A percentile compares a stretch with the other conserved stretches of the same genome.
Evolutionary conservation across 225 moss, liverwort and hornwort genomes (phyloP).

Genomic region (Takakia lepidozioides): DNA sequence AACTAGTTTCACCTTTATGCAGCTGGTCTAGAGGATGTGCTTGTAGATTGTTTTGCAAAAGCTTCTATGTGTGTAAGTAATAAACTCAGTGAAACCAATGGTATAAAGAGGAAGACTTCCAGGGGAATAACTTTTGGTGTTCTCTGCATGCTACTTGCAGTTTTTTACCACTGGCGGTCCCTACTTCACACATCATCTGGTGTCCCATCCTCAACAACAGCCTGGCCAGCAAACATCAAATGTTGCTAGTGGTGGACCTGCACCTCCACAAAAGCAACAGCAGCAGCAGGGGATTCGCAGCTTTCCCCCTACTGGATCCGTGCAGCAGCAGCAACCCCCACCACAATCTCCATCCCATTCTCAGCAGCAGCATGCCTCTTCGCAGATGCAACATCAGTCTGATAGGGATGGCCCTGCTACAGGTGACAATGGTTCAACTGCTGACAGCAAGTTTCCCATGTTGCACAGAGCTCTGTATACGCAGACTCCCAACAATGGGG

Average conservation of each 20-base stretch:
- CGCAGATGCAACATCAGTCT: slow-evolving; percentile 13
- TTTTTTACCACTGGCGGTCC: slow-evolving; percentile 49
- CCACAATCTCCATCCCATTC: slow-evolving; percentile 43
- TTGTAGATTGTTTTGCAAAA: no score
- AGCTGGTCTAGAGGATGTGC: no score
- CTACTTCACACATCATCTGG: slow-evolving; percentile 63
- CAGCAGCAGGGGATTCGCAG: slow-evolving; percentile 43
- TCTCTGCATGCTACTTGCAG: slow-evolving; percentile 60
- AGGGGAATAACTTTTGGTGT: no score
- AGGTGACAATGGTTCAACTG: slow-evolving; percentile 50
- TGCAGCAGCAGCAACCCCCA: slow-evolving; percentile 28
- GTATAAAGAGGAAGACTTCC: no score
- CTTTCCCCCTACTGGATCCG: slow-evolving; percentile 27
- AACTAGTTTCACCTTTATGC: no score
- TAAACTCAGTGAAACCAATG: no score
- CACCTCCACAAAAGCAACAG: slow-evolving; percentile 18
- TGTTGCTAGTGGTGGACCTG: slow-evolving; percentile 16
- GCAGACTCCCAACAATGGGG: slow-evolving; percentile 12
- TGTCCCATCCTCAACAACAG: slow-evolving; percentile 48
- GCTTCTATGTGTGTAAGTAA: no score
- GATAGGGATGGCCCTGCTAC: slow-evolving; percentile 43
- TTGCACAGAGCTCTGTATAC: slow-evolving; percentile 28
- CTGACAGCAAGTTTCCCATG: slow-evolving; percentile 51
- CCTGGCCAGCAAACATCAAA: slow-evolving; percentile 31
- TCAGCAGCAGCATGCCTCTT: slow-evolving; percentile 20